Evolutionary conservation across 768 basidiomycete genomes (phyloP), one percentile per base, ranked within the genome.

Genomic region (Suillus weaverae): DNA sequence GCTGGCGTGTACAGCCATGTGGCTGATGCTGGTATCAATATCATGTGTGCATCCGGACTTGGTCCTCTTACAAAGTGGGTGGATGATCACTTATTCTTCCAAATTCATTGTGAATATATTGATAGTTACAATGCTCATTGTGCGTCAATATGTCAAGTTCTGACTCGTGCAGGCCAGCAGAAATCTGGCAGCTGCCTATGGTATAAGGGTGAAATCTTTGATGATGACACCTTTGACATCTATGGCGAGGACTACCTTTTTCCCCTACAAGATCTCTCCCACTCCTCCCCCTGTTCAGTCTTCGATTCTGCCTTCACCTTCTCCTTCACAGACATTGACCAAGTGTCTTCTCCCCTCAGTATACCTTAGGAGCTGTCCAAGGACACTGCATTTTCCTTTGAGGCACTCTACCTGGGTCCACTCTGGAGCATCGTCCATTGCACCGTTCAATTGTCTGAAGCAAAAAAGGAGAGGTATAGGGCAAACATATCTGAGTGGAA

Each of bases 241-340:
- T 79, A 74, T 57, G 73, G 75, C 39, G 75, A 81, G 56, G 77
- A 81, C 51, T 63, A 64, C 9, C 4, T 14, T 64, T 63, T 38
- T 66, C 68, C 3, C 32, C 77, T 46, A 4, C 2, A 1, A 3
- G 11, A 26, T 16, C 44, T 46, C 8, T n/a, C n/a, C n/a, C n/a
- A n/a, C n/a, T n/a, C n/a, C 3, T 10, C 3, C 3, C 9, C 9
- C 8, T 4, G 8, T n/a, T 46, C n/a, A 3, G 0, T n/a, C 10
- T 9, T 8, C 0, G 4, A 46, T 11, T 9, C 44, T 2, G 8
- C 4, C 3, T 39, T 39, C 5, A 5, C 14, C 20, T 46, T 46
- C 20, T 4, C n/a, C 4, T 46, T n/a, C 1, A 9, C 44, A 7
- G 80, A 83, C 63, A 80, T 85, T 46, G 74, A 83, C 48, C 8